A percentile compares a stretch with the other conserved stretches of the same genome.
Evolutionary conservation across 2,329 filamentous ascomycete genomes (phyloP).

Genomic region (Leptodontidium sp.): DNA sequence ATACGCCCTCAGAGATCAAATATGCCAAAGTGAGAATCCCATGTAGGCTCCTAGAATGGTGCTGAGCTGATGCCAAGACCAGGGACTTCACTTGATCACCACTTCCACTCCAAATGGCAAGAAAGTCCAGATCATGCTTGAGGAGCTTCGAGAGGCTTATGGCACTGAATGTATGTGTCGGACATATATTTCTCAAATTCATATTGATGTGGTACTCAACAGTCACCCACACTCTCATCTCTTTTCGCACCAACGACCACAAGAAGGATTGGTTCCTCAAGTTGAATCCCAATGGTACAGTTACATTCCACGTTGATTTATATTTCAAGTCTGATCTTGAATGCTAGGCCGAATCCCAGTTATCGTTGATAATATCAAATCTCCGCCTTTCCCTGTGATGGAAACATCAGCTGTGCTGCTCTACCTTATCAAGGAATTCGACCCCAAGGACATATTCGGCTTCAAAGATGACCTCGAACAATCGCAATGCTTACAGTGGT

Average conservation of each 20-base stretch:
- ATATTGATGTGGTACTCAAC: not conserved
- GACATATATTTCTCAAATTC: conserved; percentile 31
- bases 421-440: conserved; percentile 58
- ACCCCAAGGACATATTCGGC: conserved; percentile 58
- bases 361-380: conserved; percentile 58
- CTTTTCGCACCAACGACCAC: conserved; percentile 42
- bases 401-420: conserved; percentile 62
- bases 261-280: conserved; percentile 55
- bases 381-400: conserved; percentile 58
- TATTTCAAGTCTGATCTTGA: conserved; percentile 29
- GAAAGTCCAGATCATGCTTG: conserved; percentile 62
- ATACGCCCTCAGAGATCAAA: conserved; percentile 22
- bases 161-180: conserved; percentile 57
- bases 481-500: conserved; percentile 59
- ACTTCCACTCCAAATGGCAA: conserved; percentile 60
- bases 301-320: not conserved
- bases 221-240: conserved; percentile 30
- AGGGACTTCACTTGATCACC: conserved; percentile 60
- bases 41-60: not conserved
- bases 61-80: not conserved
- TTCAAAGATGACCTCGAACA: conserved; percentile 60
- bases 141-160: conserved; percentile 60
- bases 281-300: conserved; percentile 54
- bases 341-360: conserved; percentile 54
- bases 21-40: conserved; percentile 32